phyloP scores from a whole-genome alignment of 2,329 filamentous ascomycete genomes.

The Beauveria australis region DNA sequence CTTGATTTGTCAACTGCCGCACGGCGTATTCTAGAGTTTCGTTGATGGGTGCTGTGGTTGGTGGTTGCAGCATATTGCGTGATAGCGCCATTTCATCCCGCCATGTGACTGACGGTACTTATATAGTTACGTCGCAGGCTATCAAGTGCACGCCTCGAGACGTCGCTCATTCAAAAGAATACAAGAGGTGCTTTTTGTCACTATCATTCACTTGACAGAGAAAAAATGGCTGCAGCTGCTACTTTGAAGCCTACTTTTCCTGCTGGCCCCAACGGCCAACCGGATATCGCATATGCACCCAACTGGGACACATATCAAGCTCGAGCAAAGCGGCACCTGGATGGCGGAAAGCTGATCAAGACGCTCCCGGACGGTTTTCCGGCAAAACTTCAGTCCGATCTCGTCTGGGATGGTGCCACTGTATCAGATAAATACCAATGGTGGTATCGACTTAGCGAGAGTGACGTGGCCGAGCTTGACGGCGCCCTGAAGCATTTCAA shows the following conservation, averaged over 20 bases:
- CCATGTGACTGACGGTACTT: not conserved
- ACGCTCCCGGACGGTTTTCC: constrained; percentile 44
- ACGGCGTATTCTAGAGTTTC: not conserved
- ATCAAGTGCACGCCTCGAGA: not conserved
- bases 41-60: not conserved
- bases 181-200: too few species aligned
- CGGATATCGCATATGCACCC: constrained; percentile 51
- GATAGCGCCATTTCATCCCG: constrained; percentile 8
- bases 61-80: constrained; percentile 4
- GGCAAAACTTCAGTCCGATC: constrained; percentile 33
- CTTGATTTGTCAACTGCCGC: constrained; percentile 1
- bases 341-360: constrained; percentile 30
- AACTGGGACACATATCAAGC: constrained; percentile 45
- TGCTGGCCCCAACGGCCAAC: constrained; percentile 36
- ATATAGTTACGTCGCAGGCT: not conserved
- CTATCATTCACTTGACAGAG: too few species aligned
- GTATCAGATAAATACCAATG: constrained; percentile 42
- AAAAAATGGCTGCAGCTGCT: constrained; percentile 18
- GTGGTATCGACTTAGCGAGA: constrained; percentile 39
- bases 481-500: constrained; percentile 33
- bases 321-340: constrained; percentile 36
- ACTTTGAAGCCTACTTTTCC: constrained; percentile 9
- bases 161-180: too few species aligned
- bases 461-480: constrained; percentile 43
- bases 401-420: constrained; percentile 50